Evolutionary conservation across 306 rosid genomes (phyloP), one percentile per base, ranked within the genome.

Genomic region (Oxytropis ochrocephala): DNA sequence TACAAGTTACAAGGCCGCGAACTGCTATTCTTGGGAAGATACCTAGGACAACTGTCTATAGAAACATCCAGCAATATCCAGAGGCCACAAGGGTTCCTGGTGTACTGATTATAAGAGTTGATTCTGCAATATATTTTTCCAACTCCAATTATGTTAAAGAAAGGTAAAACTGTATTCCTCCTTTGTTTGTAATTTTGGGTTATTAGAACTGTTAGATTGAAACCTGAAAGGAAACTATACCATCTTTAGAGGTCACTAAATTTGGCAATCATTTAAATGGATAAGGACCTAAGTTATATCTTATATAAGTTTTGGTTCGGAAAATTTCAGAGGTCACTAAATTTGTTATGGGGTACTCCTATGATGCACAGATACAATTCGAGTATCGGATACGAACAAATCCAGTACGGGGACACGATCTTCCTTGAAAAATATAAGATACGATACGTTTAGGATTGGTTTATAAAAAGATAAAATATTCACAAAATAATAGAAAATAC

Each of bases 61-160:
- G 98, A 84, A 93, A 93, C 84, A 82, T 83, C 72, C 89, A 75
- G 66, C 97, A 93, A 57, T 93, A 93, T 55, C 98, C 97, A 11
- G 89, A 88, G 43, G 98, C 97, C 52, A 83, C 83, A 11, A 88
- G 79, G 78, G 87, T 90, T 80, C 89, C 90, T 0, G 97, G 96
- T 7, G 80, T 90, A 47, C 67, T 90, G 81, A 90, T 90, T 70
- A 86, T 93, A 38, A 85, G 98, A 74, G 88, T 93, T 36, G 97
- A 93, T 65, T 93, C 98, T 53, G 98, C 98, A 6, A 88, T 93
- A 67, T 93, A 90, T 87, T 93, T 93, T 78, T 93, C 98, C 78
- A 93, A 93, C 85, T 93, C 98, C 76, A 93, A 93, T 38, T 90
- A 93, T 73, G 86, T 88, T 39, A 93, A 81, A 74, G 98, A 93